Percentiles rank a stretch among this genome's conserved stretches.
Conservation (phyloP, 2,329 filamentous ascomycete genomes). For the Pezicula neosporulosa region DNA sequence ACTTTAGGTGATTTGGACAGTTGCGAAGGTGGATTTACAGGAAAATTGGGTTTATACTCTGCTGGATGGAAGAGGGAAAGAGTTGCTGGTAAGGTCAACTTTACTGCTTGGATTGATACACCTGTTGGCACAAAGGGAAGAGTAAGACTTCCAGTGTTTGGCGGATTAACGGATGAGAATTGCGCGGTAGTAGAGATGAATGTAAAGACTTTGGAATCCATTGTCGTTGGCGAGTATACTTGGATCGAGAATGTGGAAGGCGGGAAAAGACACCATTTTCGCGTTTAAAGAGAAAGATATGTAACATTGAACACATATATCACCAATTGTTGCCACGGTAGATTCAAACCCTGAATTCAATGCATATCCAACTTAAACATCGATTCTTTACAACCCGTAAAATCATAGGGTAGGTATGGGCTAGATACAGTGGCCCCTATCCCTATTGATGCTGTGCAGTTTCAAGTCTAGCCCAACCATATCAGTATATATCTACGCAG, state of each 20-base stretch:
- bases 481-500: no score
- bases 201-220: background rate
- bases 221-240: background rate
- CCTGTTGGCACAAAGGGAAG: constrained; percentile 1
- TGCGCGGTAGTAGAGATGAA: background rate
- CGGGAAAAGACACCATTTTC: background rate
- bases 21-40: constrained; percentile 4
- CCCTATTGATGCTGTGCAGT: no score
- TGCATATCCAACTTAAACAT: no score
- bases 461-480: no score
- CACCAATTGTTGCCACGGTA: no score
- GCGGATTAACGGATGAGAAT: no score
- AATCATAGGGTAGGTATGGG: no score
- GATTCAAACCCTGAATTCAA: no score
- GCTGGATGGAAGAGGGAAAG: constrained; percentile 2
- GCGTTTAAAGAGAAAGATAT: no score
- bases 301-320: no score
- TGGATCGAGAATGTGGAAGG: constrained; percentile 1
- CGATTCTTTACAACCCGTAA: no score
- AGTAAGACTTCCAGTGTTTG: background rate
- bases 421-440: no score
- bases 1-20: constrained; percentile 2
- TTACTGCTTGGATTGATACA: constrained; percentile 2
- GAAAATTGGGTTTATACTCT: background rate
- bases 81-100: constrained; percentile 1